Conservation (phyloP, 2,329 filamentous ascomycete species). For the Aspergillus sp. region DNA sequence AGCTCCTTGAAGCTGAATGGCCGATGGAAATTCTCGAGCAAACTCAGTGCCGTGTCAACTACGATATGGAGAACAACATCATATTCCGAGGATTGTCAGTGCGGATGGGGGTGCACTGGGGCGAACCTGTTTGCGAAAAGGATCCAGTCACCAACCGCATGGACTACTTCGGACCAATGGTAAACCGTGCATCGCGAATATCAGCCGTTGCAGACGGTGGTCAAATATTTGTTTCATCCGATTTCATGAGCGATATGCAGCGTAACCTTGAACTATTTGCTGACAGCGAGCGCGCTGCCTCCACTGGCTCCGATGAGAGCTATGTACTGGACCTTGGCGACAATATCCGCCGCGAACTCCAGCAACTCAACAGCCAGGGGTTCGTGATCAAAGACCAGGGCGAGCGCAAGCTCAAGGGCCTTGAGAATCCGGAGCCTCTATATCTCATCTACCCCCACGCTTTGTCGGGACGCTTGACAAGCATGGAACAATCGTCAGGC, state of each 20-base stretch:
- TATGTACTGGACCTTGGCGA: slow-evolving; percentile 76
- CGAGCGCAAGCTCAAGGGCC: slow-evolving; percentile 90
- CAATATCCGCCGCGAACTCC: slow-evolving; percentile 81
- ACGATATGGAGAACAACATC: slow-evolving; percentile 79
- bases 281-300: slow-evolving; percentile 72
- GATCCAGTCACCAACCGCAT: slow-evolving; percentile 96
- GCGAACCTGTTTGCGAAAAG: slow-evolving; percentile 87
- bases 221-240: slow-evolving; percentile 93
- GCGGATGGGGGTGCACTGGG: slow-evolving; percentile 96
- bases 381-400: slow-evolving; percentile 97
- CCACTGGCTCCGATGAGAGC: slow-evolving; percentile 69
- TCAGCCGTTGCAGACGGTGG: slow-evolving; percentile 93
- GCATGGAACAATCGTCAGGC: slow-evolving; percentile 50
- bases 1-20: slow-evolving; percentile 87
- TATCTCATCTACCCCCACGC: slow-evolving; percentile 94
- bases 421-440: slow-evolving; percentile 94
- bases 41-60: slow-evolving; percentile 76
- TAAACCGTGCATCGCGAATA: slow-evolving; percentile 94
- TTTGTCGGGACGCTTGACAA: slow-evolving; percentile 67
- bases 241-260: slow-evolving; percentile 96
- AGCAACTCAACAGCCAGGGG: slow-evolving; percentile 82
- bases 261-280: slow-evolving; percentile 85
- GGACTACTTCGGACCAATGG: slow-evolving; percentile 99
- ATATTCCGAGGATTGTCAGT: slow-evolving; percentile 96
- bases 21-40: slow-evolving; percentile 89